These are phyloP conservation scores for Lactifluus piperatus DNA, from an alignment of 768 basidiomycete genomes.

Conservation along the genomic window DNA sequence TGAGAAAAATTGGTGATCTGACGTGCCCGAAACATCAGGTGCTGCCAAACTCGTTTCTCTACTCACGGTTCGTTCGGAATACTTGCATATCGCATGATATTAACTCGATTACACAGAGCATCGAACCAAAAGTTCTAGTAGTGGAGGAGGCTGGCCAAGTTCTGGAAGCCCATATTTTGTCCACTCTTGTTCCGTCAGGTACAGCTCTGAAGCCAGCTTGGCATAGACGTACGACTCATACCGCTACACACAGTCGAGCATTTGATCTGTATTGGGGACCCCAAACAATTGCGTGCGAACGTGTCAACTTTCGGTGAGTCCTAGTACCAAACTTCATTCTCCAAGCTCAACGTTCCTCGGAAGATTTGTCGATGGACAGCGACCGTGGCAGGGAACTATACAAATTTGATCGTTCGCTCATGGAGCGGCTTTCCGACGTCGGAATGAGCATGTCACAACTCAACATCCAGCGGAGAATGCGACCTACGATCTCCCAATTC, in stretches of 20 bases:
- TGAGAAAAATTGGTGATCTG: not conserved
- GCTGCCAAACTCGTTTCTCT: constrained; percentile 57
- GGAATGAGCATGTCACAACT: constrained; percentile 60
- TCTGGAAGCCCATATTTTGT: constrained; percentile 65
- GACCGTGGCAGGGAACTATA: constrained; percentile 42
- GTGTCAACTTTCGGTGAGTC: constrained; percentile 50
- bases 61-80: constrained; percentile 35
- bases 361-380: constrained; percentile 64
- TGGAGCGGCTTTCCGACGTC: constrained; percentile 55
- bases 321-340: not conserved
- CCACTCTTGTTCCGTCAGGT: constrained; percentile 43
- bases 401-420: constrained; percentile 56
- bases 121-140: constrained; percentile 50
- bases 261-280: constrained; percentile 73
- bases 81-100: not conserved
- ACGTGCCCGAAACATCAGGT: constrained; percentile 30
- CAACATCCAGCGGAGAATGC: constrained; percentile 66
- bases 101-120: constrained; percentile 31
- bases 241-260: constrained; percentile 39
- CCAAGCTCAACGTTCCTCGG: not conserved
- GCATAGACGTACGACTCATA: not conserved
- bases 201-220: not conserved
- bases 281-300: constrained; percentile 61
- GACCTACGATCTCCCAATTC: constrained; percentile 54
- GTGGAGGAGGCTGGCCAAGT: constrained; percentile 80